Percentiles rank a stretch among this genome's conserved stretches.
phyloP scores from a whole-genome alignment of 176 grass and related monocot species.

The Neostapfia colusana region DNA sequence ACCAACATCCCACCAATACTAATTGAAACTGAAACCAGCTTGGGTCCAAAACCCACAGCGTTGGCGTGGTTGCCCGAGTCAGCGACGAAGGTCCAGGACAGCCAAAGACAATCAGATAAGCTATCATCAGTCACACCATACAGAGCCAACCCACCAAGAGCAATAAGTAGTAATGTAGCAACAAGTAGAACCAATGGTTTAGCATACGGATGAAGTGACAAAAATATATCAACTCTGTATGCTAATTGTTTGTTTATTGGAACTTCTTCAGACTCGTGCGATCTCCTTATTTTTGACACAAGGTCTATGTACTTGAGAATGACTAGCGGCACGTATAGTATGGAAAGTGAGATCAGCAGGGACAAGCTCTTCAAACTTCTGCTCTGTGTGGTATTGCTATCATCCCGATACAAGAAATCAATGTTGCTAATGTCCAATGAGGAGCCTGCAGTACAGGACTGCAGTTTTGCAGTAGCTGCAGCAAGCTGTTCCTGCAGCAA shows the following conservation, averaged over 20 bases:
- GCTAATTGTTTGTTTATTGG: conserved; percentile 68
- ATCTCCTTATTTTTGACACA: conserved; percentile 46
- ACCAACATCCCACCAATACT: conserved; percentile 79
- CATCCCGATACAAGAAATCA: conserved; percentile 17
- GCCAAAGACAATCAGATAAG: conserved; percentile 64
- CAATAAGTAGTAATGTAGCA: conserved; percentile 68
- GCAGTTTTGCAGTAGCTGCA: conserved; percentile 43
- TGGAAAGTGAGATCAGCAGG: conserved; percentile 47
- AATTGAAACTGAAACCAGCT: conserved; percentile 72
- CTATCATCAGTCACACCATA: conserved; percentile 70
- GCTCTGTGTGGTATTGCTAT: conserved; percentile 8
- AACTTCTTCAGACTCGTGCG: conserved; percentile 49
- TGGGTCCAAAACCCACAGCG: conserved; percentile 55
- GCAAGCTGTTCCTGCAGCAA: conserved; percentile 53
- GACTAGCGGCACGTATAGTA: conserved; percentile 42
- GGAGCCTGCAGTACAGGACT: conserved; percentile 37
- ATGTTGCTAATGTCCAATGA: conserved; percentile 25
- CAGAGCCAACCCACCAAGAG: conserved; percentile 60
- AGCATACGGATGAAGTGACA: conserved; percentile 66
- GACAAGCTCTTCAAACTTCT: conserved; percentile 53
- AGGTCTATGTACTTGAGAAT: conserved; percentile 56
- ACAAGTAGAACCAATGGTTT: conserved; percentile 71
- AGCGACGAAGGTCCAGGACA: conserved; percentile 72
- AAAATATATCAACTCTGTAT: conserved; percentile 66
- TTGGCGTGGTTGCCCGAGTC: conserved; percentile 80